These are phyloP conservation scores for Hypericum perforatum DNA, from an alignment of 345 rosid genomes.

Conservation along the genomic window DNA sequence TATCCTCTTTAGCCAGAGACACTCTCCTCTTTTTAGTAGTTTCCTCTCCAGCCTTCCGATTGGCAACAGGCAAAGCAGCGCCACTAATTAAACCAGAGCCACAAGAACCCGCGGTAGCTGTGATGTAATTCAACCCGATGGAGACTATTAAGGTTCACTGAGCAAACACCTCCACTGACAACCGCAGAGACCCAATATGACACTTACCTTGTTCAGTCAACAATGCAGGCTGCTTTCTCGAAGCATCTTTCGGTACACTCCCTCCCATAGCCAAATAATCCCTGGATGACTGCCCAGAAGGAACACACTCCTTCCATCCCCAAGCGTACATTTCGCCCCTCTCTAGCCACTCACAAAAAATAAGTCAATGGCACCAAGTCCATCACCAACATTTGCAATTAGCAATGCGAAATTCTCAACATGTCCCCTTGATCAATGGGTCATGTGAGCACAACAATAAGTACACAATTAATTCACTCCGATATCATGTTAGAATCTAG, in stretches of 20 bases:
- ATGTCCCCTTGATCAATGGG: no score
- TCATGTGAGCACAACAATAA: no score
- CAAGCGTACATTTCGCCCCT: constrained; percentile 65
- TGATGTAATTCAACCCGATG: constrained; percentile 1
- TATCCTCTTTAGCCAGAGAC: constrained; percentile 41
- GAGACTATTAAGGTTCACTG: not conserved
- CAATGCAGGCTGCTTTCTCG: constrained; percentile 28
- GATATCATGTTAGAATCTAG: no score
- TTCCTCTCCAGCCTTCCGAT: constrained; percentile 46
- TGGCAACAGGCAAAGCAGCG: constrained; percentile 18
- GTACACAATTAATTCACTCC: no score
- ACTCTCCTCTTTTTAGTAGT: constrained; percentile 43
- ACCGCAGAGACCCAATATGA: not conserved
- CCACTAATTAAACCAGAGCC: constrained; percentile 22
- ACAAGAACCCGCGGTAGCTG: constrained; percentile 37
- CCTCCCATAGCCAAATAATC: constrained; percentile 30
- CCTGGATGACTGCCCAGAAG: constrained; percentile 28
- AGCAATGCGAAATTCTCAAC: no score
- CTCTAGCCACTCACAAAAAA: constrained; percentile 25
- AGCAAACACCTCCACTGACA: not conserved
- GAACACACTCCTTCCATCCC: constrained; percentile 97
- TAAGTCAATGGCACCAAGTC: no score
- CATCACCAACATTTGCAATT: no score
- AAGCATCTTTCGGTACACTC: constrained; percentile 29
- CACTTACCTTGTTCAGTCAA: constrained; percentile 41